Evolutionary conservation across 352 stramenopile genomes (phyloP).

Genomic region (Phytophthora lateralis): DNA sequence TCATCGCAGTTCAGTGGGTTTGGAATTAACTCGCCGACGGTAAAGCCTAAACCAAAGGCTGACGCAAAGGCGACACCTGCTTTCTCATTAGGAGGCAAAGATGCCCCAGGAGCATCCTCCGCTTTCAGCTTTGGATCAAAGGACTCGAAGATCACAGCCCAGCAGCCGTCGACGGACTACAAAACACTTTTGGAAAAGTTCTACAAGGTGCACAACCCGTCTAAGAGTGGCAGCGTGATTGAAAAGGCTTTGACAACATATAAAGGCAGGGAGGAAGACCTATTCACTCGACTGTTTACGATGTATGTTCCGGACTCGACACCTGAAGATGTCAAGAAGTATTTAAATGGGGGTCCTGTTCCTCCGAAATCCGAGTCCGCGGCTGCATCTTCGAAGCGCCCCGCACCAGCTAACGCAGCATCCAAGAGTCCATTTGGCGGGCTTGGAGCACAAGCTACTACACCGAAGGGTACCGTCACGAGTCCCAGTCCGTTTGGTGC

Average conservation of each 20-base stretch:
- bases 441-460: conserved; percentile 21
- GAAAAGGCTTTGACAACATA: conserved; percentile 64
- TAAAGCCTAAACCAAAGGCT: conserved; percentile 26
- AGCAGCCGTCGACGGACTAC: conserved; percentile 39
- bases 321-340: conserved; percentile 67
- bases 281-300: conserved; percentile 65
- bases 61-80: conserved; percentile 12
- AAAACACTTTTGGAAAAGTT: conserved; percentile 62
- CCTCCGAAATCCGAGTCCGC: conserved; percentile 42
- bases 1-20: conserved; percentile 20
- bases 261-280: conserved; percentile 57
- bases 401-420: conserved; percentile 19
- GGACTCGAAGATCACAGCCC: conserved; percentile 12
- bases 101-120: conserved; percentile 19
- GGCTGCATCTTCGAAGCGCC: conserved; percentile 15
- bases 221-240: conserved; percentile 45
- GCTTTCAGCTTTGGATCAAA: conserved; percentile 37
- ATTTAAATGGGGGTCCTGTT: conserved; percentile 54
- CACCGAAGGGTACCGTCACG: conserved; percentile 22
- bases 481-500: conserved; percentile 31
- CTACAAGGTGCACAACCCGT: conserved; percentile 66
- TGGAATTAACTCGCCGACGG: conserved; percentile 28
- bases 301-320: conserved; percentile 66
- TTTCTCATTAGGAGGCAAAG: conserved; percentile 42
- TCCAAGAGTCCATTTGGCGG: conserved; percentile 28